Evolutionary conservation across 352 stramenopile genomes (phyloP), one percentile per base, ranked within the genome.

Genomic region (Saprolegnia diclina): DNA sequence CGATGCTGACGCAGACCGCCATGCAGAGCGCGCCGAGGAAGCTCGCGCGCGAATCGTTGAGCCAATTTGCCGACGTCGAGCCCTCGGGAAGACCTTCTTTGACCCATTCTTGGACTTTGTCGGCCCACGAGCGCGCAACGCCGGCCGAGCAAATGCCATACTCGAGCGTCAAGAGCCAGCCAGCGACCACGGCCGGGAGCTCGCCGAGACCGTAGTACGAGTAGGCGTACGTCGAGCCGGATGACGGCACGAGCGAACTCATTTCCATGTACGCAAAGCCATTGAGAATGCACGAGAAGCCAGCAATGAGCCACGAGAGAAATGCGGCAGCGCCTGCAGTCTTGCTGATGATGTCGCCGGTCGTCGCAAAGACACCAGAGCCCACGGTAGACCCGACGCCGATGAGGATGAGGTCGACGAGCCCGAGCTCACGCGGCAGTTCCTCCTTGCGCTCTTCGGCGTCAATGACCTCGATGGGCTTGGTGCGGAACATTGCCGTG

Each of bases 171-270:
- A 71, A 38, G 7, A 92, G 68, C 11, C 72, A 74, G 18, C 71
- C 83, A 18, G 80, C 77, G 52, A 92, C 62, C 24, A 87, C 80
- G 35, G 86, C 86, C n/a, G 79, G 74, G 18, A 93, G 67, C 69
- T 94, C 86, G 37, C 85, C 85, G 56, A 94, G 72, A 7, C 77
- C 73, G 24, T 87, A 73, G 69, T 87, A 92, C 0, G 82, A 68
- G 73, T 90, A 94, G 7, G 78, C 74, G 72, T 94, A 94, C 22
- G 77, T 88, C 40, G 70, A 80, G 14, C 84, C 85, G n/a, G 77
- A 74, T 13, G 73, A 80, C 19, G 83, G 83, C 44, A 93, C 82
- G 26, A 77, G 55, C 9, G 62, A 71, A 6, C 78, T 79, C 21
- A 84, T 63, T 71, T 90, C 82, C 1, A 81, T 80, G 67, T 83